These are phyloP conservation scores for Cyclotella cryptica DNA, from an alignment of 108 stramenopile species.

Conservation along the genomic window DNA sequence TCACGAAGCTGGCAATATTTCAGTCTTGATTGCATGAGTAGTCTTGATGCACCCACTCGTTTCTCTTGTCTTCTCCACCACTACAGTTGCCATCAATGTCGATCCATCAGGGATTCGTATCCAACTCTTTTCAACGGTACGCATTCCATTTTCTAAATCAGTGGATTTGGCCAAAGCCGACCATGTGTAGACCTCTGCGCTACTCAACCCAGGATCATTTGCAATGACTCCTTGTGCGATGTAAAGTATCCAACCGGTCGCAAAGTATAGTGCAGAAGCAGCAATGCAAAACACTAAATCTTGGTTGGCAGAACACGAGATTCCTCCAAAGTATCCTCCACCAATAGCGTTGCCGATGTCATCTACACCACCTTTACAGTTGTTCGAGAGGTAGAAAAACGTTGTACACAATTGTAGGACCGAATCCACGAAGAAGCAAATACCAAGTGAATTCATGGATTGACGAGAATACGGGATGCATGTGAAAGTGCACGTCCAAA, in stretches of 20 bases:
- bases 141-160: constrained; percentile 20
- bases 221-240: constrained; percentile 15
- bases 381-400: constrained; percentile 19
- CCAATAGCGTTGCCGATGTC: constrained; percentile 19
- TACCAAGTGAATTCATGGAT: constrained; percentile 18
- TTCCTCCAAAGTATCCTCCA: constrained; percentile 34
- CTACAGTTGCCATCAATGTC: constrained; percentile 43
- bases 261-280: constrained; percentile 36
- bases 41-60: constrained; percentile 25
- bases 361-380: constrained; percentile 14
- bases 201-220: constrained; percentile 4
- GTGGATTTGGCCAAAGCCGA: constrained; percentile 22
- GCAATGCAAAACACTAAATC: constrained; percentile 45
- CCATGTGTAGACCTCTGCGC: constrained; percentile 40
- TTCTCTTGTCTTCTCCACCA: constrained; percentile 29
- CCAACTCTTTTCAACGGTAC: constrained; percentile 46
- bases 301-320: constrained; percentile 33
- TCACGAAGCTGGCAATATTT: constrained; percentile 33
- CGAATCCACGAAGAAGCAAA: constrained; percentile 13
- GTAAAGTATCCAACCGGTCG: constrained; percentile 33
- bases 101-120: constrained; percentile 31
- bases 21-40: constrained; percentile 30
- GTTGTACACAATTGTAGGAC: constrained; percentile 16
- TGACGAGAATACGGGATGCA: constrained; percentile 22
- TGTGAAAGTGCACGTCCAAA: constrained; percentile 39